These are phyloP conservation scores for Fusarium palustre DNA, from an alignment of 2,329 filamentous ascomycete genomes.

Conservation along the genomic window DNA sequence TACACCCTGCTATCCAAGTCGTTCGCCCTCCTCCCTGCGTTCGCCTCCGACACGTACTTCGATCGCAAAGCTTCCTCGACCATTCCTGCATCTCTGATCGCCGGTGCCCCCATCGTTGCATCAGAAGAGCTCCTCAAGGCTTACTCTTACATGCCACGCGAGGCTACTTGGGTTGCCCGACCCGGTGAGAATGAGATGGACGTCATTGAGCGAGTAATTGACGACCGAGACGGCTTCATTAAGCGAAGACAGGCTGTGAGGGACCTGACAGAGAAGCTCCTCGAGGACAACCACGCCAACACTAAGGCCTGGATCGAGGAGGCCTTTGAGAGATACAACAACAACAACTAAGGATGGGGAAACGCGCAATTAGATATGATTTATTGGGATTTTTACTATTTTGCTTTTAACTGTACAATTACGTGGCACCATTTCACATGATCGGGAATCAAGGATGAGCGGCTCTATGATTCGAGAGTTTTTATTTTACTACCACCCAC, in stretches of 20 bases:
- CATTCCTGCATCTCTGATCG: constrained; percentile 46
- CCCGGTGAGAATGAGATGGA: constrained; percentile 46
- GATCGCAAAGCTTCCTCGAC: constrained; percentile 49
- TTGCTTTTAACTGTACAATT: constrained; percentile 23
- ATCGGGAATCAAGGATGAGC: constrained; percentile 42
- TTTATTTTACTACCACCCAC: constrained; percentile 11
- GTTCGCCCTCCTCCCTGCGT: constrained; percentile 43
- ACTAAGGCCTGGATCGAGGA: constrained; percentile 39
- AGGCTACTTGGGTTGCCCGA: constrained; percentile 43
- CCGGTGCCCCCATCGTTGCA: constrained; percentile 45
- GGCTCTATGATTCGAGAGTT: constrained; percentile 35
- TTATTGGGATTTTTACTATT: constrained; percentile 21
- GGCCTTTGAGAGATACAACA: constrained; percentile 26
- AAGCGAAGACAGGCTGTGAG: constrained; percentile 38
- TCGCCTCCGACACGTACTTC: constrained; percentile 45
- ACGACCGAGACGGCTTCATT: constrained; percentile 37
- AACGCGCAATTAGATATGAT: constrained; percentile 26
- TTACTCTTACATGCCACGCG: constrained; percentile 45
- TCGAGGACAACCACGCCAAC: constrained; percentile 40
- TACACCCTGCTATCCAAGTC: constrained; percentile 40
- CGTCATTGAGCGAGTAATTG: constrained; percentile 42
- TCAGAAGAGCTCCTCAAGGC: constrained; percentile 42
- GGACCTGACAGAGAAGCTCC: constrained; percentile 23
- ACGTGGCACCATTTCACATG: constrained; percentile 34
- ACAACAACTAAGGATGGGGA: constrained; percentile 5